phyloP scores from a whole-genome alignment of 306 rosid genomes.

The Senna tora region DNA sequence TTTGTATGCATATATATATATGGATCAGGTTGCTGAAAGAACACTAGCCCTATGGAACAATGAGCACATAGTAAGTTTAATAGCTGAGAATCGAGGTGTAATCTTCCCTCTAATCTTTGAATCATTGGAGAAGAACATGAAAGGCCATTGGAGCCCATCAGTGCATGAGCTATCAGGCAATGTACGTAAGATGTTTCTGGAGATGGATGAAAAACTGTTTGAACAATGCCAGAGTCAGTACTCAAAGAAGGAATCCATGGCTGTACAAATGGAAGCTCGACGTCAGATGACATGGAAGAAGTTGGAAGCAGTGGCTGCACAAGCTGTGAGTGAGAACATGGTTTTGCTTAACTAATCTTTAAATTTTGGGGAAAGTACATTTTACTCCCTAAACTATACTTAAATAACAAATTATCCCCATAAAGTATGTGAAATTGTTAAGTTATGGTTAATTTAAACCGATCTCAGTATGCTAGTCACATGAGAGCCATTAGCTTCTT shows the following conservation, averaged over 20 bases:
- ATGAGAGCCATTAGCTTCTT: too few species aligned
- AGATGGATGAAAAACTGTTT: slow-evolving; percentile 62
- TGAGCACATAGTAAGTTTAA: slow-evolving; percentile 55
- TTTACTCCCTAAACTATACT: too few species aligned
- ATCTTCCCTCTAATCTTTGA: slow-evolving; percentile 66
- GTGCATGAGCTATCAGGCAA: slow-evolving; percentile 59
- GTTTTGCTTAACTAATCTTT: slow-evolving; percentile 54
- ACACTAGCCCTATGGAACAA: slow-evolving; percentile 76
- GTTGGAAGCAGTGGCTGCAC: slow-evolving; percentile 67
- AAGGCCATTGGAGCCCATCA: slow-evolving; percentile 65
- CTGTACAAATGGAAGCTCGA: slow-evolving; percentile 49
- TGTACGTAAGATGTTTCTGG: slow-evolving; percentile 56
- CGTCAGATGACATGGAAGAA: slow-evolving; percentile 62
- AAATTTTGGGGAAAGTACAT: too few species aligned
- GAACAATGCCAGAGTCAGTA: slow-evolving; percentile 55
- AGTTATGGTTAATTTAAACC: too few species aligned
- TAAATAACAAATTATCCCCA: too few species aligned
- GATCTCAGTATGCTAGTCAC: too few species aligned
- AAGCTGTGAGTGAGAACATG: slow-evolving; percentile 52
- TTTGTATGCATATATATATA: slow-evolving; percentile 24
- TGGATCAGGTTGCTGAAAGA: slow-evolving; percentile 68
- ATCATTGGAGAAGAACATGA: slow-evolving; percentile 61
- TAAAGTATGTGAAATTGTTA: too few species aligned
- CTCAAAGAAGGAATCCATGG: slow-evolving; percentile 53
- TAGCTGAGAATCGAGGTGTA: slow-evolving; percentile 55